A percentile compares a stretch with the other conserved stretches of the same genome.
Evolutionary conservation across 2,329 filamentous ascomycete genomes (phyloP).

Genomic region (Xylariaceae sp.): DNA sequence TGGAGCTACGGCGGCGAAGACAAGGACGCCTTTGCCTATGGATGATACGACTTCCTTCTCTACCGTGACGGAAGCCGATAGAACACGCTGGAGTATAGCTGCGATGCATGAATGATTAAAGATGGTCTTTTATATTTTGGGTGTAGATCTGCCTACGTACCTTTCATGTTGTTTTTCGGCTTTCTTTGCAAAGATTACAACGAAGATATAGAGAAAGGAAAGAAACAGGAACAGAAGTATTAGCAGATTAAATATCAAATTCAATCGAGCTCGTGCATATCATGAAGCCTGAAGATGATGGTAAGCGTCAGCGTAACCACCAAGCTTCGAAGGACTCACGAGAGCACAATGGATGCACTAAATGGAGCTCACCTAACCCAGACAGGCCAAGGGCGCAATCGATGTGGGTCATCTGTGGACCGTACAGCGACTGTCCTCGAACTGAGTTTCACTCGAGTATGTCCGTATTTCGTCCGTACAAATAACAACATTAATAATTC

Average conservation of each 20-base stretch:
- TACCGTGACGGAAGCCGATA: constrained; percentile 92
- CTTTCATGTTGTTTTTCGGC: constrained; percentile 34
- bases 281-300: neutral
- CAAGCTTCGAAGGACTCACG: neutral
- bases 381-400: neutral
- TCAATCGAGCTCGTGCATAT: neutral
- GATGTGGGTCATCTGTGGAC: neutral
- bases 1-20: constrained; percentile 86
- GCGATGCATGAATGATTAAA: constrained; percentile 20
- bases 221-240: neutral
- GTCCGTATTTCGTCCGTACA: no score
- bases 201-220: neutral
- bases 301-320: no score
- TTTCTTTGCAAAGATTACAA: no score
- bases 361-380: neutral
- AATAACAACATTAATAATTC: no score
- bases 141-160: constrained; percentile 23
- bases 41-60: constrained; percentile 85
- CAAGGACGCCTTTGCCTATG: constrained; percentile 83
- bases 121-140: neutral
- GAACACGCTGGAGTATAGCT: constrained; percentile 91
- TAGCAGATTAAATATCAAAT: neutral
- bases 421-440: no score
- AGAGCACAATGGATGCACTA: no score
- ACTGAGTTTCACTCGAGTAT: no score